Conservation (phyloP, 2,329 filamentous ascomycete genomes). For the Verticillium nubilum region DNA sequence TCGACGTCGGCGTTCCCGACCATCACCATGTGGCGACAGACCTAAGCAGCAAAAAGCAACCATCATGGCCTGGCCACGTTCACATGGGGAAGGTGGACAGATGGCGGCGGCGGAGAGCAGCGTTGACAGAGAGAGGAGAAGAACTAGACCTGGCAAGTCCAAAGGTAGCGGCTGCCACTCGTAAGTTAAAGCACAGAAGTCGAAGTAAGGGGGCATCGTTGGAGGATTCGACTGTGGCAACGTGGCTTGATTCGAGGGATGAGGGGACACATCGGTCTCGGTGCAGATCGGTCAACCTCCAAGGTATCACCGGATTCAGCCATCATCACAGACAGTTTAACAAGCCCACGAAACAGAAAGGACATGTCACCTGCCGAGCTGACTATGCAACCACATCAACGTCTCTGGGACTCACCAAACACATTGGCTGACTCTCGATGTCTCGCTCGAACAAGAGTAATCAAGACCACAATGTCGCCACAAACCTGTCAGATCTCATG, state of each 20-base stretch:
- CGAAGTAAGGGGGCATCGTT: background rate
- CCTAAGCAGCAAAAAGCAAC: background rate
- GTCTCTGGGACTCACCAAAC: background rate
- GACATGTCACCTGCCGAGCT: background rate
- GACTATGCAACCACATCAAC: background rate
- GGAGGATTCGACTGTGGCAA: background rate
- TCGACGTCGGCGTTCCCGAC: background rate
- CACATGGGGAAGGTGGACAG: background rate
- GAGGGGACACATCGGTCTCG: background rate
- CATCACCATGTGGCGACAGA: background rate
- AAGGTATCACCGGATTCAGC: background rate
- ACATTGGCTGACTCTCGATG: background rate
- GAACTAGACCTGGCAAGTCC: background rate
- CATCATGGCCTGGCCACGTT: background rate
- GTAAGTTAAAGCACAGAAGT: background rate
- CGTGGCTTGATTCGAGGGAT: background rate
- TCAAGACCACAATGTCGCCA: background rate
- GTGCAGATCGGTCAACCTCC: background rate
- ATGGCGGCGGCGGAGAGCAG: background rate
- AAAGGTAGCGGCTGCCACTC: background rate
- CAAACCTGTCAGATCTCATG: background rate
- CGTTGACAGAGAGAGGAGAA: background rate
- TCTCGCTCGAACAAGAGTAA: background rate
- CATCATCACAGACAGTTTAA: background rate
- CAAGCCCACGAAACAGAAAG: background rate